Percentiles rank a stretch among this genome's conserved stretches.
Conservation (phyloP, 176 grass and related monocot genomes). For the Saccharum spontaneum region DNA sequence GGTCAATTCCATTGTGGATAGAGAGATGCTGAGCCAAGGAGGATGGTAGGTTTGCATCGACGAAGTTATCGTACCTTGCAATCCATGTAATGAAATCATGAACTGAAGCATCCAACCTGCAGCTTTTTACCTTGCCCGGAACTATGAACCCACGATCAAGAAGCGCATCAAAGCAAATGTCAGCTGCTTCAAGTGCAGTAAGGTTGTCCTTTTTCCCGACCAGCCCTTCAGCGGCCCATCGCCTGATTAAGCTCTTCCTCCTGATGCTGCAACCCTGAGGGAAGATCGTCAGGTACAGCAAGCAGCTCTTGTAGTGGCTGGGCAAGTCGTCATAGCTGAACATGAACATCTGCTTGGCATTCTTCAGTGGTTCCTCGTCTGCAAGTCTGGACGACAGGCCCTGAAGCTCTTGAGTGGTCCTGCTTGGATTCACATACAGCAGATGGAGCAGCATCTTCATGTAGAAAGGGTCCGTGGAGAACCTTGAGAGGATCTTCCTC, state of each 20-base stretch:
- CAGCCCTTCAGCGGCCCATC: slow-evolving; percentile 6
- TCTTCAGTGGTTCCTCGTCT: not conserved
- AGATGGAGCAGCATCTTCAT: no score
- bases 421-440: no score
- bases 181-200: not conserved
- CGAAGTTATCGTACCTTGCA: not conserved
- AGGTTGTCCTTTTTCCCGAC: not conserved
- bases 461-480: no score
- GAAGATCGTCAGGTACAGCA: not conserved
- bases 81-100: not conserved
- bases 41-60: not conserved
- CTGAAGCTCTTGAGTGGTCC: no score
- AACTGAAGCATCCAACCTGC: not conserved
- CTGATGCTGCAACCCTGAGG: slow-evolving; percentile 2
- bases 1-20: not conserved
- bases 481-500: no score
- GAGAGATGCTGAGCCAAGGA: not conserved
- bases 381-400: no score
- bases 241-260: not conserved
- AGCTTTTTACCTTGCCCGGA: not conserved
- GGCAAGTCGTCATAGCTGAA: not conserved
- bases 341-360: not conserved
- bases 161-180: not conserved
- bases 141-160: no score
- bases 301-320: slow-evolving; percentile 1